Evolutionary conservation across 148 eudicot genomes (phyloP).

Genomic region (Rhododendron williamsianum): DNA sequence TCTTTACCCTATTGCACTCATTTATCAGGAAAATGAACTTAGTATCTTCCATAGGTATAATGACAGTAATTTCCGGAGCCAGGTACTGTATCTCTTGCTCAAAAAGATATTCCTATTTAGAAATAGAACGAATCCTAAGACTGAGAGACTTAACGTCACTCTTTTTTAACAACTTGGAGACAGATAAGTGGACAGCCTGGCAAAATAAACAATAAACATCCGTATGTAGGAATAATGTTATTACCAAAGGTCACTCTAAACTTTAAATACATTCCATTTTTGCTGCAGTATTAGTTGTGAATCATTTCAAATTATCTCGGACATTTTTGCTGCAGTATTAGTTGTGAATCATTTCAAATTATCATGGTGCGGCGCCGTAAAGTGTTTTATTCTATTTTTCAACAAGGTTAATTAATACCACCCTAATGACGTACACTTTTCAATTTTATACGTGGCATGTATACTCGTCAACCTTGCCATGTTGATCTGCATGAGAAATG

Average conservation of each 20-base stretch:
- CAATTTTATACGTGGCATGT: background rate
- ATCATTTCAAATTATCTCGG: background rate
- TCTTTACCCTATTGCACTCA: background rate
- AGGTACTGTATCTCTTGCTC: background rate
- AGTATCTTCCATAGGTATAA: background rate
- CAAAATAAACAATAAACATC: background rate
- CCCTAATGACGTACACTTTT: background rate
- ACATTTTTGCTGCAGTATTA: background rate
- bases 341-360: background rate
- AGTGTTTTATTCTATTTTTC: background rate
- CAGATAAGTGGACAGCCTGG: background rate
- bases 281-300: background rate
- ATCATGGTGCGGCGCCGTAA: background rate
- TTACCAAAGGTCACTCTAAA: background rate
- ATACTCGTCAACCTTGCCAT: background rate
- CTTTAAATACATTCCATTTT: background rate
- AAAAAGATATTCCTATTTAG: background rate
- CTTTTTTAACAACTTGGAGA: background rate
- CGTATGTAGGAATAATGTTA: background rate
- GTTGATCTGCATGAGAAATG: background rate
- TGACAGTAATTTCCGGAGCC: background rate
- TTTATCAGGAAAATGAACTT: background rate
- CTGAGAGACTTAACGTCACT: background rate
- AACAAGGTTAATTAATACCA: background rate
- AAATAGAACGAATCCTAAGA: background rate